These are phyloP conservation scores for Suillus plorans DNA, from an alignment of 768 basidiomycete genomes.

Conservation along the genomic window DNA sequence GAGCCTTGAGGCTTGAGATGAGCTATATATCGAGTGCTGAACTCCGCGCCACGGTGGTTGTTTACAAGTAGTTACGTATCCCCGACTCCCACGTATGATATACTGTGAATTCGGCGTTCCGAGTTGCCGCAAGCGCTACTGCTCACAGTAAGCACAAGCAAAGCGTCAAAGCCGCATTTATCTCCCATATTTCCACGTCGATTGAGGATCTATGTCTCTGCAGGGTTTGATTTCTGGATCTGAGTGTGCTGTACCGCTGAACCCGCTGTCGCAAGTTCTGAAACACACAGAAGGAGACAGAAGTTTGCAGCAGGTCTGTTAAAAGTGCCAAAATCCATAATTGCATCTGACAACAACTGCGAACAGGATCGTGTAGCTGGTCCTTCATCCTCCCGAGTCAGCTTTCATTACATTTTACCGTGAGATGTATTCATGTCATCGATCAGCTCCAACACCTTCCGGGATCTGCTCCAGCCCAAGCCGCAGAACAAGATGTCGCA, in stretches of 20 bases:
- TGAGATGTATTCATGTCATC: slow-evolving; percentile 3
- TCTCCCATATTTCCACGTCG: not conserved
- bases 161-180: not conserved
- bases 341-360: not conserved
- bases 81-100: too few species aligned
- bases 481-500: slow-evolving; percentile 65
- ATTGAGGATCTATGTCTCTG: slow-evolving; percentile 56
- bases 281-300: slow-evolving; percentile 90
- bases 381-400: slow-evolving; percentile 68
- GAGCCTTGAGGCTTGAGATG: not conserved
- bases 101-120: not conserved
- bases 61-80: not conserved
- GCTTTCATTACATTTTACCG: slow-evolving; percentile 13
- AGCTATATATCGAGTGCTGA: not conserved
- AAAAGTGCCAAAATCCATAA: not conserved
- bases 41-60: not conserved
- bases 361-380: slow-evolving; percentile 72
- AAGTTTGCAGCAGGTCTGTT: slow-evolving; percentile 78
- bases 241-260: slow-evolving; percentile 82
- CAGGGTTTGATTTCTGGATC: slow-evolving; percentile 83
- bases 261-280: slow-evolving; percentile 85
- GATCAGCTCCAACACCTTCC: slow-evolving; percentile 76
- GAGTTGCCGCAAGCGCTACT: slow-evolving; percentile 2
- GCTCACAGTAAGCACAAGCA: not conserved
- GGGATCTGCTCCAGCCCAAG: slow-evolving; percentile 45